Percentiles rank a stretch among this genome's conserved stretches.
phyloP scores from a whole-genome alignment of 176 grass and related monocot genomes.

The Triticum aestivum region DNA sequence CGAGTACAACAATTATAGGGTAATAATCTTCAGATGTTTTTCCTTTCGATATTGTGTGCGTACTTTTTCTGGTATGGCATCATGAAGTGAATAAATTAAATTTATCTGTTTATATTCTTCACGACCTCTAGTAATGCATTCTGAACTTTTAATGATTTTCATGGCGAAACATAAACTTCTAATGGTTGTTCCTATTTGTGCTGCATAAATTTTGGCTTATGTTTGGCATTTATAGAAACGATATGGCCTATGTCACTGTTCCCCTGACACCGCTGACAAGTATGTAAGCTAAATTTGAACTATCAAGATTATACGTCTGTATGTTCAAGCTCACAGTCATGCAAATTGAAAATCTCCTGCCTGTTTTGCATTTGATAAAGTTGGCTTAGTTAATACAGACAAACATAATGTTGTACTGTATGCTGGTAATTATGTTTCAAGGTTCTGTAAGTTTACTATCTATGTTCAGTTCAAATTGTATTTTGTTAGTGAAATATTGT shows the following conservation, averaged over 20 bases:
- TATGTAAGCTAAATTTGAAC: background rate
- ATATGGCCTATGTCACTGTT: background rate
- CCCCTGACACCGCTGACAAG: background rate
- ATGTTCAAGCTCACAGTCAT: background rate
- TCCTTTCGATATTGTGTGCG: background rate
- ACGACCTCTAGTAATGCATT: background rate
- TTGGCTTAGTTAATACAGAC: background rate
- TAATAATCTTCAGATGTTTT: constrained; percentile 45
- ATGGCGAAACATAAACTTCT: background rate
- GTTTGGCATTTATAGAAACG: background rate
- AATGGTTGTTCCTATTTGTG: background rate
- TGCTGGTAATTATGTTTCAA: background rate
- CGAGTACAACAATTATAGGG: constrained; percentile 96
- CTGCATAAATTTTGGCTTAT: background rate
- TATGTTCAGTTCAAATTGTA: background rate
- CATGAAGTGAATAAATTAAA: background rate
- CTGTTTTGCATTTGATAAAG: background rate
- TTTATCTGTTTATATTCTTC: background rate
- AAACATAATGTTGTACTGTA: background rate
- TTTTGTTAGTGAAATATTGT: constrained; percentile 1
- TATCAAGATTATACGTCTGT: background rate
- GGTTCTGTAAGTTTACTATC: background rate
- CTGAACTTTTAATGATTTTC: background rate
- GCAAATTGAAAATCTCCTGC: background rate
- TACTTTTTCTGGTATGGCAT: background rate